Evolutionary conservation across 352 stramenopile genomes (phyloP), one percentile per base, ranked within the genome.

Genomic region (Aphanomyces cochlioides): DNA sequence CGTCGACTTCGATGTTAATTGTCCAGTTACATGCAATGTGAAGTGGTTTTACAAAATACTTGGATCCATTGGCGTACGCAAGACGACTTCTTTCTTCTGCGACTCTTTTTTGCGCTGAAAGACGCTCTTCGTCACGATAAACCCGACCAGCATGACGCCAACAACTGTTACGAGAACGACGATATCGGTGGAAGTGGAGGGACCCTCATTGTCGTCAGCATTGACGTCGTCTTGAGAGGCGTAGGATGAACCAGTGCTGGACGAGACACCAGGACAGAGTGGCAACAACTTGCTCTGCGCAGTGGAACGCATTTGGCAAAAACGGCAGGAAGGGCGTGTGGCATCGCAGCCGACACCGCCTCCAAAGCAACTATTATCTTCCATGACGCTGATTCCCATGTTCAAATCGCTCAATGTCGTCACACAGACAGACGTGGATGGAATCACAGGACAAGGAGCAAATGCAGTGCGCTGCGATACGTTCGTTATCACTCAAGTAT

Each of bases 341-440:
- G 61, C 36, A 36, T 69, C 61, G 40, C 61, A 69, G 6, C 61
- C 61, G 15, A 69, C 38, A 56, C 61, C 61, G 8, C 61, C 61
- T 12, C 36, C 45, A 6, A 4, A 36, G 37, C 61, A 69, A 8
- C 8, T 36, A 12, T 13, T 8, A 19, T 69, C 40, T 1, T 19
- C 7, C 10, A 50, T 34, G 17, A 59, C 28, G 10, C 40, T 38
- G 6, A 69, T 13, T 7, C 61, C 61, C 36, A 69, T 19, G 61
- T 69, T 69, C 13, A 69, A 28, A 36, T 69, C 40, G 40, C 38
- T 56, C 37, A 54, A 7, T 17, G 61, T 69, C 28, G 15, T n/a
- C 56, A 59, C 19, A 38, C 61, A 69, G 6, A 38, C 6, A 12
- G 61, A 19, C 19, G 39, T 10, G 13, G 34, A 37, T 5, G 21